Evolutionary conservation across 2,329 filamentous ascomycete genomes (phyloP).

Genomic region (Cercospora nicotianae): DNA sequence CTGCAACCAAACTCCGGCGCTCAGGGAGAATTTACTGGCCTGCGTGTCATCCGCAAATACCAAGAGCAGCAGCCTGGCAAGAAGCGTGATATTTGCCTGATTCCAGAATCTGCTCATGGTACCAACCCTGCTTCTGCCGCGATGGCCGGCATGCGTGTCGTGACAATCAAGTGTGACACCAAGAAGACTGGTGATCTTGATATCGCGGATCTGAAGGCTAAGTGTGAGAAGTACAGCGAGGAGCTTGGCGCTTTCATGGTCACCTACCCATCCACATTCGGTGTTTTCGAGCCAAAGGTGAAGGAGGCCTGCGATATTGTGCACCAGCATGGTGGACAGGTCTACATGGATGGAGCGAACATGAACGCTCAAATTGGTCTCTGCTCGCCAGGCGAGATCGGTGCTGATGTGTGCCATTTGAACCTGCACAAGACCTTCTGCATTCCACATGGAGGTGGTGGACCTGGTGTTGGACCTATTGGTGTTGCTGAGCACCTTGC

Average conservation of each 20-base stretch:
- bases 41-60: conserved; percentile 84
- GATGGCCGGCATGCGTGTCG: conserved; percentile 94
- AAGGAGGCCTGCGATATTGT: conserved; percentile 84
- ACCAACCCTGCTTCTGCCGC: conserved; percentile 94
- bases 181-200: conserved; percentile 82
- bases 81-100: conserved; percentile 87
- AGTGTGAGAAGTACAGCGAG: conserved; percentile 83
- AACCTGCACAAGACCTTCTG: conserved; percentile 99
- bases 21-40: conserved; percentile 89
- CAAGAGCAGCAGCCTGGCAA: conserved; percentile 66
- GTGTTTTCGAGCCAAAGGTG: conserved; percentile 88
- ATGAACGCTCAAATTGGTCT: conserved; percentile 98
- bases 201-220: conserved; percentile 77
- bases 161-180: conserved; percentile 85
- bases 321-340: conserved; percentile 83
- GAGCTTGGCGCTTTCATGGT: conserved; percentile 93
- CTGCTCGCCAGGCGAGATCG: conserved; percentile 91
- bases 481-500: conserved; percentile 81
- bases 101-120: conserved; percentile 91
- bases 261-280: conserved; percentile 92
- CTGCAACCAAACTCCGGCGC: conserved; percentile 95
- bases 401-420: conserved; percentile 93
- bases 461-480: conserved; percentile 90
- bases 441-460: conserved; percentile 92
- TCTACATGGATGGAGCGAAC: conserved; percentile 98